A percentile compares a stretch with the other conserved stretches of the same genome.
Conservation (phyloP, 2,329 filamentous ascomycete species). For the Berkeleyomyces rouxiae region DNA sequence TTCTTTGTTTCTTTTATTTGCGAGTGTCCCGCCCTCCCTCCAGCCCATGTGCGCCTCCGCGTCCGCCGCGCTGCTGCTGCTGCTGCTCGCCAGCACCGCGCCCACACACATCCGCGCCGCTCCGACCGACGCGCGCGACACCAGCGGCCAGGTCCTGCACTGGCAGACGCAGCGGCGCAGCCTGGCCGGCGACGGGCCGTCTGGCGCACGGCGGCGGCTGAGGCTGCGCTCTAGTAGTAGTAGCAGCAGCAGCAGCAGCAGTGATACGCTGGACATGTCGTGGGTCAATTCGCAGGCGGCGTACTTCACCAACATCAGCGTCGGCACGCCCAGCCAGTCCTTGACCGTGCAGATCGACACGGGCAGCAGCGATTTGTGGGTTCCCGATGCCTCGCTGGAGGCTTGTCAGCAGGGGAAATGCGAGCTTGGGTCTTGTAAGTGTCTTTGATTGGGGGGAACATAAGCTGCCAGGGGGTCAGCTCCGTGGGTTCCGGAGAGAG, state of each 20-base stretch:
- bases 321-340: slow-evolving; percentile 41
- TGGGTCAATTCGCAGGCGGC: slow-evolving; percentile 16
- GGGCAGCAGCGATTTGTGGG: slow-evolving; percentile 49
- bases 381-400: slow-evolving; percentile 25
- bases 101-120: background rate
- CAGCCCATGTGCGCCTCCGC: background rate
- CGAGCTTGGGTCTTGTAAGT: slow-evolving; percentile 23
- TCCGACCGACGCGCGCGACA: background rate
- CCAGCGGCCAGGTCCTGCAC: background rate
- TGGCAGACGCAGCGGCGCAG: slow-evolving; percentile 2
- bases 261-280: background rate
- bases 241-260: background rate
- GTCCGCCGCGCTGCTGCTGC: background rate
- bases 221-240: background rate
- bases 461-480: background rate
- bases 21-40: background rate
- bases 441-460: too few species aligned
- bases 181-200: background rate
- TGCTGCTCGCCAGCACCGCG: background rate
- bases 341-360: slow-evolving; percentile 46
- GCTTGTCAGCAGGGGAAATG: slow-evolving; percentile 23
- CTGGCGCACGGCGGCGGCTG: background rate
- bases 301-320: slow-evolving; percentile 39
- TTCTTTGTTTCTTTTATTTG: background rate
- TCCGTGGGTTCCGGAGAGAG: too few species aligned